Evolutionary conservation across 2,329 filamentous ascomycete species (phyloP), one percentile per base, ranked within the genome.

Genomic region (Pezicula carpinea): DNA sequence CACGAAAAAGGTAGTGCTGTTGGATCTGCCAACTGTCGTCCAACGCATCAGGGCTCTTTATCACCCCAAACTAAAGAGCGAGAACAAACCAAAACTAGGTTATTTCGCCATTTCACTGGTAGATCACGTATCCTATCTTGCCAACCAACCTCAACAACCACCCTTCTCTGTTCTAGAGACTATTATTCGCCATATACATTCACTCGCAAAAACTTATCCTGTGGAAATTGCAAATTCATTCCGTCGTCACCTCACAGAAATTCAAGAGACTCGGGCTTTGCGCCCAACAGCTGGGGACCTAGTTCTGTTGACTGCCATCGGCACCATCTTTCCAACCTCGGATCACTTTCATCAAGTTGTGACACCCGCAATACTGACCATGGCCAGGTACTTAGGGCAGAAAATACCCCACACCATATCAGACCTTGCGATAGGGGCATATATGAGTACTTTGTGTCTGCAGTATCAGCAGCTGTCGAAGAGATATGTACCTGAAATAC

Each of bases 261-360:
- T 83, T 35, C 66, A 69, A 42, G 56, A 68, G 26, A 59, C 64
- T 26, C 70, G 80, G 31, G 71, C 76, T 4, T 65, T 82, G 31
- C 65, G 69, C 6, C 80, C 74, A 58, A 77, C 65, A 60, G 77
- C 64, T 57, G 88, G 89, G 15, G 91, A 99, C 59, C 69, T 99
- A 17, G 69, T 90, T 18, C 70, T 95, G n/a, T 71, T 99, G 31
- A 91, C 89, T 0, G 90, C 89, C 0, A 80, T 96, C 50, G 82
- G 85, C 34, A 83, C 82, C 2, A 87, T 95, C 44, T 99, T 95
- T 61, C 91, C 93, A 4, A 96, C 93, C 0, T 96, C 91, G 0
- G 93, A 99, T 67, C 91, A 97, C 68, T 99, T 97, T 67, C 93
- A 99, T 60, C 86, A 93, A 58, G 89, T 97, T 31, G 86, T 89